A percentile compares a stretch with the other conserved stretches of the same genome.
phyloP scores from a whole-genome alignment of 306 rosid genomes.

The Cucumis cinereus region DNA sequence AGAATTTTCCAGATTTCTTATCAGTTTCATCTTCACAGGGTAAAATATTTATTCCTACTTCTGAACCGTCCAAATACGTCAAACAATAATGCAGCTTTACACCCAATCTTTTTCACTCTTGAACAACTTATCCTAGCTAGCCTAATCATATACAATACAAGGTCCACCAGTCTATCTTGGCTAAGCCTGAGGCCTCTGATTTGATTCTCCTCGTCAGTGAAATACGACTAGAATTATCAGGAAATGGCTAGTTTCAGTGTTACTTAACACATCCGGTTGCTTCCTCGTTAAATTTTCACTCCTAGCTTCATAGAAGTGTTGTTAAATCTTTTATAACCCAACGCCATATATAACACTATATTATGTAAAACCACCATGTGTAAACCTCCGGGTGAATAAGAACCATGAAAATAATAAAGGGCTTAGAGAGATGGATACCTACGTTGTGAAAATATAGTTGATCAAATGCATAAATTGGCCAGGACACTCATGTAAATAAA shows the following conservation, averaged over 20 bases:
- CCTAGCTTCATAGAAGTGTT: neutral
- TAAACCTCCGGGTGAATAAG: no score
- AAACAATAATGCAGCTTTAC: neutral
- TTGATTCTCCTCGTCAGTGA: neutral
- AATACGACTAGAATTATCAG: neutral
- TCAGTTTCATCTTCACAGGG: neutral
- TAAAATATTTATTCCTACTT: neutral
- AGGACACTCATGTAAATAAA: no score
- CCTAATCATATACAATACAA: neutral
- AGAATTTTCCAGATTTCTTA: neutral
- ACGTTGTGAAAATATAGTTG: no score
- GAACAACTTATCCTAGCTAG: neutral
- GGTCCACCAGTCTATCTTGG: neutral
- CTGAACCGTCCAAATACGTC: neutral
- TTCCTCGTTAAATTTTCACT: neutral
- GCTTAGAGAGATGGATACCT: no score
- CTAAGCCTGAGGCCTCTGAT: neutral
- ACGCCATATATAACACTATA: neutral
- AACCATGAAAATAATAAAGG: no score
- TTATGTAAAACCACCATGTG: no score
- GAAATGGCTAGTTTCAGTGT: neutral
- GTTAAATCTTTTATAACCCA: neutral
- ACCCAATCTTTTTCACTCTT: neutral
- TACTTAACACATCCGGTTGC: neutral
- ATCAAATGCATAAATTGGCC: no score